These are phyloP conservation scores for Aureococcus anophagefferens DNA, from an alignment of 108 stramenopile species.

Conservation along the genomic window DNA sequence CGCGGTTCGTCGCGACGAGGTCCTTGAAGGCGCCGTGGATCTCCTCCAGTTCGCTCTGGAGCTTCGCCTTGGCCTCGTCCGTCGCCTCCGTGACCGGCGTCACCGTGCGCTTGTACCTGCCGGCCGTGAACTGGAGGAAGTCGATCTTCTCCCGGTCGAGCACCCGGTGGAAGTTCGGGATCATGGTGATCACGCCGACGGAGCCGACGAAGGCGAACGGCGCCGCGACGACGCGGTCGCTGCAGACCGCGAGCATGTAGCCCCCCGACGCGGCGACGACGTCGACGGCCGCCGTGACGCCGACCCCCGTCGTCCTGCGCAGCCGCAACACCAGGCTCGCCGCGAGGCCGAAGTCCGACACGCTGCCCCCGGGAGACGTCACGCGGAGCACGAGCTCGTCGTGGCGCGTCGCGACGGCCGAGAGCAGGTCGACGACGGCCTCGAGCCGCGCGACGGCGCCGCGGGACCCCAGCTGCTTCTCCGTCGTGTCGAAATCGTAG, in stretches of 20 bases:
- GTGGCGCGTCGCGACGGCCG: too few species aligned
- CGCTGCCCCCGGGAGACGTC: constrained; percentile 22
- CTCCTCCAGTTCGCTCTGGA: constrained; percentile 8
- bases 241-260: constrained; percentile 39
- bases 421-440: too few species aligned
- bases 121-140: constrained; percentile 22
- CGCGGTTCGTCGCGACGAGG: constrained; percentile 11
- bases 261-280: constrained; percentile 33
- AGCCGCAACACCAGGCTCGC: constrained; percentile 14
- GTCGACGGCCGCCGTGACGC: constrained; percentile 28
- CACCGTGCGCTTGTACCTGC: constrained; percentile 25
- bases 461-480: too few species aligned
- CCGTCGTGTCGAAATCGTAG: too few species aligned
- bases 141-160: constrained; percentile 17
- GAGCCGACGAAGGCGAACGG: constrained; percentile 41
- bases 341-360: constrained; percentile 28
- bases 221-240: constrained; percentile 25
- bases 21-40: constrained; percentile 14
- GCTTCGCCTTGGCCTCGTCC: constrained; percentile 6
- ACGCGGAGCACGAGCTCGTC: neutral
- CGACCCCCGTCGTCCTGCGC: constrained; percentile 5
- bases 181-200: constrained; percentile 20
- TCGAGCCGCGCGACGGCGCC: too few species aligned
- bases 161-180: constrained; percentile 22
- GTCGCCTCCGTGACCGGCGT: constrained; percentile 5